Evolutionary conservation across 2,329 filamentous ascomycete species (phyloP).

Genomic region (Phyllosticta paracitricarpa): DNA sequence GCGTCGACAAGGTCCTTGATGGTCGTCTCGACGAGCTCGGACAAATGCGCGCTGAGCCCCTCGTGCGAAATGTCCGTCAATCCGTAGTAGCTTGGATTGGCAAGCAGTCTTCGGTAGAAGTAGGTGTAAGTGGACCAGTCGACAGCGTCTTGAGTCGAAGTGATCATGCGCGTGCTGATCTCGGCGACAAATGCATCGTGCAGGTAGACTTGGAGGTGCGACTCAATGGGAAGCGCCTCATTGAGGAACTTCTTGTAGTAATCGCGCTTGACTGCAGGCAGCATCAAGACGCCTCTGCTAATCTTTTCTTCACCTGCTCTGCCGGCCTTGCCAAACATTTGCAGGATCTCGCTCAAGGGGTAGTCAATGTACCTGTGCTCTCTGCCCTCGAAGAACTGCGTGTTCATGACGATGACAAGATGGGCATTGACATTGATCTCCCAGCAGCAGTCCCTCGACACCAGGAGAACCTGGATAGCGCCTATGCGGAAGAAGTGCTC

Average conservation of each 20-base stretch:
- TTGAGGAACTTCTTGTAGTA: constrained; percentile 99
- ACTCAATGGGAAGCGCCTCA: constrained; percentile 91
- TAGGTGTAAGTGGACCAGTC: constrained; percentile 99
- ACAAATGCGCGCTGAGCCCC: constrained; percentile 85
- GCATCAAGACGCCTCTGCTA: constrained; percentile 89
- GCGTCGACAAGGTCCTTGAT: constrained; percentile 83
- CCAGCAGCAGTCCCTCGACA: constrained; percentile 88
- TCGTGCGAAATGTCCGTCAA: constrained; percentile 82
- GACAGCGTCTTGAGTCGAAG: constrained; percentile 91
- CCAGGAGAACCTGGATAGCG: constrained; percentile 76
- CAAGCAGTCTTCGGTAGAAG: constrained; percentile 88
- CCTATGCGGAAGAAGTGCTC: constrained; percentile 84
- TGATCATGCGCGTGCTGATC: constrained; percentile 90
- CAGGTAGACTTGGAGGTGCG: constrained; percentile 80
- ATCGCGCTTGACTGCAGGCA: constrained; percentile 85
- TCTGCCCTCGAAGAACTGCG: constrained; percentile 91
- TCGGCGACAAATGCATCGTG: constrained; percentile 96
- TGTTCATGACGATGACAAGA: constrained; percentile 92
- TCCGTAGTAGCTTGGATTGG: constrained; percentile 95
- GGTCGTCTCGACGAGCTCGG: constrained; percentile 87
- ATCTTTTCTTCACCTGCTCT: constrained; percentile 68
- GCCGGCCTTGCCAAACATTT: constrained; percentile 95
- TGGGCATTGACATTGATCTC: constrained; percentile 82
- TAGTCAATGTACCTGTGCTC: constrained; percentile 98
- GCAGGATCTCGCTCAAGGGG: constrained; percentile 81